These are phyloP conservation scores for Saussurea involucrata DNA, from an alignment of 129 eudicot genomes.

Conservation along the genomic window DNA sequence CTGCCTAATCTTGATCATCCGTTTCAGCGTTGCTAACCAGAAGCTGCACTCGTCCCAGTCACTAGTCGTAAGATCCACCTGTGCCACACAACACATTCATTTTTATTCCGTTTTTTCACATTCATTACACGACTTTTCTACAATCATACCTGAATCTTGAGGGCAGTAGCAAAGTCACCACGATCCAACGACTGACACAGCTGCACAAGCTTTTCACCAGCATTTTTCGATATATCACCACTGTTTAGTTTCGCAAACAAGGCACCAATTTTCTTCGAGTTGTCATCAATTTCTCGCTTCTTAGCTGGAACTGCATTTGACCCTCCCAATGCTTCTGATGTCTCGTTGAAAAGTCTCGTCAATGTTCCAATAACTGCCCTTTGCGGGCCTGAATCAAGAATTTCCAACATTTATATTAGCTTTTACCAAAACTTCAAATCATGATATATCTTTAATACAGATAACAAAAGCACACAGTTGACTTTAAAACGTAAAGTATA, in stretches of 20 bases:
- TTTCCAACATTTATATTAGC: neutral
- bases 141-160: slow-evolving; percentile 70
- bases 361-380: slow-evolving; percentile 78
- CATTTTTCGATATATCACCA: slow-evolving; percentile 82
- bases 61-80: slow-evolving; percentile 89
- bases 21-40: slow-evolving; percentile 86
- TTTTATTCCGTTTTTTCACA: neutral
- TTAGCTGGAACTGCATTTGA: slow-evolving; percentile 70
- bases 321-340: slow-evolving; percentile 87
- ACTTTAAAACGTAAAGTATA: too few species aligned
- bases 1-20: slow-evolving; percentile 93
- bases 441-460: neutral
- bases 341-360: slow-evolving; percentile 87
- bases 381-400: slow-evolving; percentile 56
- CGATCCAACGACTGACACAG: slow-evolving; percentile 87
- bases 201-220: slow-evolving; percentile 86
- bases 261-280: slow-evolving; percentile 86
- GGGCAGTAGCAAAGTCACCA: slow-evolving; percentile 79
- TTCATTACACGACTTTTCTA: neutral
- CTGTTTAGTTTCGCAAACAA: slow-evolving; percentile 76
- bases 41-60: slow-evolving; percentile 97
- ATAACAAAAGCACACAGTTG: neutral
- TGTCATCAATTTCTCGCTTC: slow-evolving; percentile 89
- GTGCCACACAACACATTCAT: neutral
- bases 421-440: neutral